A percentile compares a stretch with the other conserved stretches of the same genome.
Conservation (phyloP, 2,329 filamentous ascomycete genomes). For the Microascus cirrosus region DNA sequence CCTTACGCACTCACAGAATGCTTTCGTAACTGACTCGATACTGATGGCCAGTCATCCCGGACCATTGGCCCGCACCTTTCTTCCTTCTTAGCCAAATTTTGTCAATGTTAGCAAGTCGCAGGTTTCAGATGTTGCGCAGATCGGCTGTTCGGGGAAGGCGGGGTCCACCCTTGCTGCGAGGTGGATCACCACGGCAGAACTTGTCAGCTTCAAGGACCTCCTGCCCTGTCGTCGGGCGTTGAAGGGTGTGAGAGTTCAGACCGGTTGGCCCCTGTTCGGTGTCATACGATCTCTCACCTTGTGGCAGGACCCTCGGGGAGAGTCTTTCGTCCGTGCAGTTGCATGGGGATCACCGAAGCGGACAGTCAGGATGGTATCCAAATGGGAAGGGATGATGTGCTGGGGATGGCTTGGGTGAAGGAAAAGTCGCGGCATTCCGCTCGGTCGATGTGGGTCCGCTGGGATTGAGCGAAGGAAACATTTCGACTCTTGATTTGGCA, state of each 20-base stretch:
- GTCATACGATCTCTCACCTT: background rate
- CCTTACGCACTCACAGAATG: too few species aligned
- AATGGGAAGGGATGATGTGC: background rate
- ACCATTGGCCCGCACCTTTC: background rate
- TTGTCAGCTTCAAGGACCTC: background rate
- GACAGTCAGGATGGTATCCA: background rate
- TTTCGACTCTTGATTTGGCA: too few species aligned
- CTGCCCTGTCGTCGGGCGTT: background rate
- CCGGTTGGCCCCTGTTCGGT: background rate
- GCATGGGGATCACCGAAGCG: background rate
- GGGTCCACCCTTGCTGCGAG: background rate
- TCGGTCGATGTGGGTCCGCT: too few species aligned
- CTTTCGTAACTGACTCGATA: too few species aligned
- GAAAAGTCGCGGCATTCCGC: too few species aligned
- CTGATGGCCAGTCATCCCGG: background rate
- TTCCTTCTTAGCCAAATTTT: background rate
- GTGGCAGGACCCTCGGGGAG: background rate
- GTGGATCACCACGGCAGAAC: background rate
- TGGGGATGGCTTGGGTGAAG: background rate
- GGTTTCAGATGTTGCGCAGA: background rate
- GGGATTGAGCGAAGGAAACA: too few species aligned
- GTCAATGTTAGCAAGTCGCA: background rate
- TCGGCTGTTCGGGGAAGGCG: background rate
- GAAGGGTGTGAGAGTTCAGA: background rate
- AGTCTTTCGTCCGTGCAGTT: background rate